phyloP scores from a whole-genome alignment of 148 eudicot species.

The Cornus controversa region DNA sequence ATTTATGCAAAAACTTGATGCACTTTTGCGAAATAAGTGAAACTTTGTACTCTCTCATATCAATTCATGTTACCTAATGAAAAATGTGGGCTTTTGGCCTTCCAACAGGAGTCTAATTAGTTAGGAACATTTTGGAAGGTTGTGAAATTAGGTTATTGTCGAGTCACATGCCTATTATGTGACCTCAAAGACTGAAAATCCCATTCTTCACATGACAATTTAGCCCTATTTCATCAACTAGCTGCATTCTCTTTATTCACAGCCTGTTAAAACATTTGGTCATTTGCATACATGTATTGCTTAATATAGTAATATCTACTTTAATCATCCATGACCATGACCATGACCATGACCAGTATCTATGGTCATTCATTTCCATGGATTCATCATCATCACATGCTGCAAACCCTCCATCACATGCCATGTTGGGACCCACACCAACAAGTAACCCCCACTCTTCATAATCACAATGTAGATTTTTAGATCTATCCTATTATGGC shows the following conservation, averaged over 20 bases:
- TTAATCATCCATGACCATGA: neutral
- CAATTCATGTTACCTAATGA: slow-evolving; percentile 20
- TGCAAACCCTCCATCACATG: slow-evolving; percentile 4
- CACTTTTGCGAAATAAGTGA: slow-evolving; percentile 10
- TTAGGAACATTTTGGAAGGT: slow-evolving; percentile 11
- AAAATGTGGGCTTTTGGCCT: neutral
- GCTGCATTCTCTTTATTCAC: slow-evolving; percentile 2
- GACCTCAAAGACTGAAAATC: neutral
- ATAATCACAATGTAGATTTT: slow-evolving; percentile 3
- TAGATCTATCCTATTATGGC: slow-evolving; percentile 9
- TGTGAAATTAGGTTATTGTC: slow-evolving; percentile 17
- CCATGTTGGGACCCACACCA: slow-evolving; percentile 16
- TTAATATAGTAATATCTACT: neutral
- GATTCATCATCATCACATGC: neutral
- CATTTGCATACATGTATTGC: slow-evolving; percentile 2
- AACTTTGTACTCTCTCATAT: neutral
- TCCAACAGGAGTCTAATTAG: neutral
- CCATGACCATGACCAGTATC: too few relatives aligned
- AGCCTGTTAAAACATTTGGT: slow-evolving; percentile 9
- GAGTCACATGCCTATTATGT: slow-evolving; percentile 14
- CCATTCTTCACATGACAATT: slow-evolving; percentile 25
- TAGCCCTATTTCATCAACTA: slow-evolving; percentile 19
- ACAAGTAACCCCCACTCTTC: neutral
- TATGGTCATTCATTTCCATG: neutral
- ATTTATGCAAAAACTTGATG: slow-evolving; percentile 12